Conservation (phyloP, 2,329 filamentous ascomycete genomes). For the Sporothrix mexicana region DNA sequence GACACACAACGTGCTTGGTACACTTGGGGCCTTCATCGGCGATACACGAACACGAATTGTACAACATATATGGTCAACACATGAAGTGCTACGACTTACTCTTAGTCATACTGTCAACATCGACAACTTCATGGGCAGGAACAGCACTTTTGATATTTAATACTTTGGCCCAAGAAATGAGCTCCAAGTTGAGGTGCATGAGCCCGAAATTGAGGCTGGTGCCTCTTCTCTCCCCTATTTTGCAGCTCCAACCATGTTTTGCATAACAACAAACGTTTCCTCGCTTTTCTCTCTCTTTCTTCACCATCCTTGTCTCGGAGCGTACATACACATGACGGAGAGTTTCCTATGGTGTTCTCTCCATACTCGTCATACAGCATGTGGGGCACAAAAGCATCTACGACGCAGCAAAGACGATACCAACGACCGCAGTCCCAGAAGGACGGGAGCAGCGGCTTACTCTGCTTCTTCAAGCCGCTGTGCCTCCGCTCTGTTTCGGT, state of each 20-base stretch:
- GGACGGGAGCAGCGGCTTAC: neutral
- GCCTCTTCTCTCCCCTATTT: neutral
- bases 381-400: neutral
- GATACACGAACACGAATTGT: neutral
- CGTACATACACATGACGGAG: neutral
- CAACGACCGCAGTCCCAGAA: neutral
- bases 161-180: neutral
- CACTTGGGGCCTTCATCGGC: neutral
- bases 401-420: neutral
- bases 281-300: neutral
- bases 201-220: neutral
- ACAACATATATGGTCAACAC: too few species aligned
- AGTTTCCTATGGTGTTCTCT: neutral
- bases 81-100: too few species aligned
- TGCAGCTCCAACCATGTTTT: neutral
- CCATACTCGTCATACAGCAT: neutral
- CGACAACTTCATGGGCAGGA: neutral
- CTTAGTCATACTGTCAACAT: neutral
- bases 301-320: neutral
- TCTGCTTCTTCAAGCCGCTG: neutral
- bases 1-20: too few species aligned
- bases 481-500: neutral
- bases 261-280: neutral
- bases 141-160: neutral
- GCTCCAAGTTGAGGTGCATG: slow-evolving; percentile 18